These are phyloP conservation scores for Lepidium sativum DNA, from an alignment of 345 rosid species.

Conservation along the genomic window DNA sequence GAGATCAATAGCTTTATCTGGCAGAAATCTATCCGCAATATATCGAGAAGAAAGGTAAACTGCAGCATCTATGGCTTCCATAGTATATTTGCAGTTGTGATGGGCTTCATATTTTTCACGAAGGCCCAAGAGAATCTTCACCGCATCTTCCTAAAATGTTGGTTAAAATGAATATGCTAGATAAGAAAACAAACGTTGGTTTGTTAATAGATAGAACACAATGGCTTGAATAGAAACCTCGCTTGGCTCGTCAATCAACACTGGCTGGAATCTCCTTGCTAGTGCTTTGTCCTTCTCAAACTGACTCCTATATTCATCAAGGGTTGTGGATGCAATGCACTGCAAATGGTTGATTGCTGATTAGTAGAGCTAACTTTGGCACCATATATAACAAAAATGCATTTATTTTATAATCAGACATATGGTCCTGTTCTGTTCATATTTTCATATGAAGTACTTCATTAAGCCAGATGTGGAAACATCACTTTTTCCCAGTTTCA, in stretches of 20 bases:
- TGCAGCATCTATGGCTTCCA: conserved; percentile 90
- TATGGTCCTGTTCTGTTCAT: neutral
- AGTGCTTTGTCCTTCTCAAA: conserved; percentile 94
- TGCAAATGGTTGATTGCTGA: conserved; percentile 34
- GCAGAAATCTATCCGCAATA: conserved; percentile 87
- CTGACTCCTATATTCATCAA: conserved; percentile 74
- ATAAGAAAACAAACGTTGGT: conserved; percentile 12
- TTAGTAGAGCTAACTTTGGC: neutral
- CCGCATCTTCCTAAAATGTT: conserved; percentile 72
- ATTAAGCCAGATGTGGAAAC: neutral
- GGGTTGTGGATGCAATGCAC: conserved; percentile 95
- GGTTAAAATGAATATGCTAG: conserved; percentile 1
- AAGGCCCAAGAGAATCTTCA: conserved; percentile 76
- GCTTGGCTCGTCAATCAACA: conserved; percentile 79
- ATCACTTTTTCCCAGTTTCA: neutral
- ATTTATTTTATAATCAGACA: neutral
- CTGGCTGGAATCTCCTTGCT: conserved; percentile 94
- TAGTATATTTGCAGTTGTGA: conserved; percentile 76
- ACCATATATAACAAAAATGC: neutral
- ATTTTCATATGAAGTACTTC: neutral
- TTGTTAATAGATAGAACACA: neutral
- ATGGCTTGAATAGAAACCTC: conserved; percentile 41
- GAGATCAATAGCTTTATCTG: conserved; percentile 98
- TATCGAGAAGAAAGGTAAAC: conserved; percentile 80
- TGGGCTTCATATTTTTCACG: conserved; percentile 84